phyloP scores from a whole-genome alignment of 768 basidiomycete species.

The Mycena albidolilacea region DNA sequence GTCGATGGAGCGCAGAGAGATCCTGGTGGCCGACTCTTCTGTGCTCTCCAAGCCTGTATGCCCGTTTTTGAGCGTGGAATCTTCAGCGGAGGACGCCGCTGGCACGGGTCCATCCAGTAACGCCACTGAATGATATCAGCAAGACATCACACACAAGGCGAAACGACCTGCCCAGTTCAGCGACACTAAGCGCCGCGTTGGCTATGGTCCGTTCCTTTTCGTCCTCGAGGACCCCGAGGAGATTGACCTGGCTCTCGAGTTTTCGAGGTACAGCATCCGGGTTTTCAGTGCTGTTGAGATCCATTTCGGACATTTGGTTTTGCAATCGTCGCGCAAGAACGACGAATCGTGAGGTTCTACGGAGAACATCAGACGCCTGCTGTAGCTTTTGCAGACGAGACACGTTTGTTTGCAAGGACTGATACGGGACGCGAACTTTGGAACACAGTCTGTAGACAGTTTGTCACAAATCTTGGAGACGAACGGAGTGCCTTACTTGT shows the following conservation, averaged over 20 bases:
- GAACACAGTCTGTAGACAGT: slow-evolving; percentile 73
- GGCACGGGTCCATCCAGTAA: slow-evolving; percentile 62
- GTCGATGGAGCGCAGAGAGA: slow-evolving; percentile 81
- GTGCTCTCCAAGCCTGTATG: slow-evolving; percentile 36
- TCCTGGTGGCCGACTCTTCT: slow-evolving; percentile 43
- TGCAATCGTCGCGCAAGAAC: slow-evolving; percentile 87
- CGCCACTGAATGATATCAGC: slow-evolving; percentile 54
- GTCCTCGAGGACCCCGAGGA: slow-evolving; percentile 67
- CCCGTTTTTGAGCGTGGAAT: slow-evolving; percentile 4
- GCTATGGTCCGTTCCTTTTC: slow-evolving; percentile 91
- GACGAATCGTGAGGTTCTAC: slow-evolving; percentile 89
- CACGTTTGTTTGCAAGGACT: slow-evolving; percentile 80
- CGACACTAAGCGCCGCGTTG: slow-evolving; percentile 94
- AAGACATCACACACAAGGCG: slow-evolving; percentile 9
- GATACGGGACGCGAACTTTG: slow-evolving; percentile 91
- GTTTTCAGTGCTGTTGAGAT: slow-evolving; percentile 44
- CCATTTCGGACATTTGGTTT: slow-evolving; percentile 85
- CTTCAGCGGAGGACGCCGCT: slow-evolving; percentile 16
- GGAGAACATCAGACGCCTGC: slow-evolving; percentile 86
- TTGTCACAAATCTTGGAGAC: slow-evolving; percentile 38
- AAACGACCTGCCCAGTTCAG: slow-evolving; percentile 83
- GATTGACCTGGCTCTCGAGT: slow-evolving; percentile 28
- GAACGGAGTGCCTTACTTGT: slow-evolving; percentile 68
- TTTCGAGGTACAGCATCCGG: slow-evolving; percentile 15
- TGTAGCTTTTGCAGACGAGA: slow-evolving; percentile 83